Evolutionary conservation across 371 early-diverging fungal genomes (phyloP).

Genomic region (Mortierella sp.): DNA sequence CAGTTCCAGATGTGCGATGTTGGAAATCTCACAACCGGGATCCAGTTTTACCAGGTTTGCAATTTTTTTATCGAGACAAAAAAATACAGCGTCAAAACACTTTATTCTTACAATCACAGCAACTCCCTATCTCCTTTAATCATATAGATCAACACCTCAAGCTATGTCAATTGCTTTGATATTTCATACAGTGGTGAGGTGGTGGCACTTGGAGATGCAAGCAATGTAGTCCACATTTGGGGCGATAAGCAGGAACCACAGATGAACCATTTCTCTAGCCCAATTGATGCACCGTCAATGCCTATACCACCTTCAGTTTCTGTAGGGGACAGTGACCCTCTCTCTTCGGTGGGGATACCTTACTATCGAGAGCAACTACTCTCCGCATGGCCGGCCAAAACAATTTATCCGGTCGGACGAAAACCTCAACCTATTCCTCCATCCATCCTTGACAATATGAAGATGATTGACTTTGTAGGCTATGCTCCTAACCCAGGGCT

Average conservation of each 20-base stretch:
- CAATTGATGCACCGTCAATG: slow-evolving; percentile 71
- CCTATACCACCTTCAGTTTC: slow-evolving; percentile 61
- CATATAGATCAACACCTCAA: slow-evolving; percentile 64
- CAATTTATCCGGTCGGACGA: slow-evolving; percentile 72
- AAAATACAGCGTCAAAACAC: no score
- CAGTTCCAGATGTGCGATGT: slow-evolving; percentile 85
- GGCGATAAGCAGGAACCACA: slow-evolving; percentile 72
- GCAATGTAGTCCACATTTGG: slow-evolving; percentile 78
- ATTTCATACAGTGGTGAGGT: slow-evolving; percentile 82
- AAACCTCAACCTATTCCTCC: slow-evolving; percentile 68
- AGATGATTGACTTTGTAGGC: slow-evolving; percentile 92
- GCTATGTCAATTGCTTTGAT: slow-evolving; percentile 76
- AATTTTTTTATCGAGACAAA: not conserved
- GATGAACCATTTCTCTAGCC: slow-evolving; percentile 77
- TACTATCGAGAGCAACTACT: slow-evolving; percentile 81
- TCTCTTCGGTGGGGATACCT: slow-evolving; percentile 86
- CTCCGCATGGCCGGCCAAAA: slow-evolving; percentile 78
- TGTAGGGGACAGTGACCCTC: slow-evolving; percentile 75
- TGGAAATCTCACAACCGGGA: slow-evolving; percentile 65
- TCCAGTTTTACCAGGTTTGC: slow-evolving; percentile 75
- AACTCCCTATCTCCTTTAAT: not conserved
- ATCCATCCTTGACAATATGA: slow-evolving; percentile 80
- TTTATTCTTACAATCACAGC: not conserved
- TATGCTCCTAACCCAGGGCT: slow-evolving; percentile 89
- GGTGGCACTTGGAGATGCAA: slow-evolving; percentile 78